phyloP scores from a whole-genome alignment of 1,284 basidiomycete genomes.

The Puccinia hordei region DNA sequence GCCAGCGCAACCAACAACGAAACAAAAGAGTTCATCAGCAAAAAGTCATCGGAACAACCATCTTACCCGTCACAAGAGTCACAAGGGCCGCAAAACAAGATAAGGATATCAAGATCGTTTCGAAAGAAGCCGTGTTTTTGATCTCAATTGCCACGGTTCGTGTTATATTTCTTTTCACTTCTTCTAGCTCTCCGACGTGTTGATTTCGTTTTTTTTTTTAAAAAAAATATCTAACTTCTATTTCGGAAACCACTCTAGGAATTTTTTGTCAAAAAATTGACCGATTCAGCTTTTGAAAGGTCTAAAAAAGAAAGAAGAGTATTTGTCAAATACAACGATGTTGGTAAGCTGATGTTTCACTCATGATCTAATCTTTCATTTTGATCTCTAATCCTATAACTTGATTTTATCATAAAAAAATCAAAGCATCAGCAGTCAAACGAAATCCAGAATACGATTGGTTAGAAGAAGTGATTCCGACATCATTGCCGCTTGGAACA shows the following conservation, averaged over 20 bases:
- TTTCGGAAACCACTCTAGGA: constrained; percentile 24
- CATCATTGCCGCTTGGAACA: neutral
- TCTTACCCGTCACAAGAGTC: constrained; percentile 25
- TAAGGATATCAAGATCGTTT: constrained; percentile 51
- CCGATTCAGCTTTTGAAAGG: constrained; percentile 40
- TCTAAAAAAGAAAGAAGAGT: constrained; percentile 39
- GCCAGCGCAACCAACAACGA: constrained; percentile 5
- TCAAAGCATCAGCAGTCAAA: no score
- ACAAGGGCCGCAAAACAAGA: constrained; percentile 50
- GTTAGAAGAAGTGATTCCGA: no score
- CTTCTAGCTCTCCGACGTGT: neutral
- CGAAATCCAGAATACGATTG: no score
- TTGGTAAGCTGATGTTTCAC: constrained; percentile 34
- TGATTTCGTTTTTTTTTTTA: neutral
- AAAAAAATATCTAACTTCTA: neutral
- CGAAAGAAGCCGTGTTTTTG: constrained; percentile 38
- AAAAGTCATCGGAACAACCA: constrained; percentile 63
- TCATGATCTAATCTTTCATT: no score
- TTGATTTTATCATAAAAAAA: no score
- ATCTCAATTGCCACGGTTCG: constrained; percentile 47
- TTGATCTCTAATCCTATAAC: no score
- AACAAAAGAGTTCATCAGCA: constrained; percentile 46
- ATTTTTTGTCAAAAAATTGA: constrained; percentile 49
- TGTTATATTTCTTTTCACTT: neutral
- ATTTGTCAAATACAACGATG: constrained; percentile 48